Conservation (phyloP, 805 yeast species). For the Suhomyces kilbournensis region DNA sequence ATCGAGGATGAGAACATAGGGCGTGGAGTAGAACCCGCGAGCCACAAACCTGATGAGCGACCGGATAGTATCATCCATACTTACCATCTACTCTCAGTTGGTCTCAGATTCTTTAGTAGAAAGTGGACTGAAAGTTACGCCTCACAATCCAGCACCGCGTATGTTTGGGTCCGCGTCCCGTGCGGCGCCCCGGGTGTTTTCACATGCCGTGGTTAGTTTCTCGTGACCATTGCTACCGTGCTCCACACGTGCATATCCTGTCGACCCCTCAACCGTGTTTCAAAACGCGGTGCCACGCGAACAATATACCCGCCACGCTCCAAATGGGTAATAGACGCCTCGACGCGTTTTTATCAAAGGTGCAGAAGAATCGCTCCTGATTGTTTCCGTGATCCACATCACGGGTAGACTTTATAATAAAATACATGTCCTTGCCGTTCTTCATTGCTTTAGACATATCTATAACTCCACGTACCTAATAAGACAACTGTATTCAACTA, state of each 20-base stretch:
- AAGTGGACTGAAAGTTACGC: not conserved
- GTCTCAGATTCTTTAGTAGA: not conserved
- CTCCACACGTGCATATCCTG: not conserved
- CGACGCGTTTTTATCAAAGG: conserved; percentile 3
- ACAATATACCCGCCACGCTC: not conserved
- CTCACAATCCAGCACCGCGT: not conserved
- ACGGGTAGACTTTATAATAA: conserved; percentile 3
- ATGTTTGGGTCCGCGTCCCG: not conserved
- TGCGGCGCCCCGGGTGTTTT: not conserved
- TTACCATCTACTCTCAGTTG: not conserved
- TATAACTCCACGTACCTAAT: not conserved
- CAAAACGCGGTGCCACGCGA: conserved; percentile 6
- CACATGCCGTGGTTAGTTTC: not conserved
- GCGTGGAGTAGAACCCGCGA: conserved; percentile 82
- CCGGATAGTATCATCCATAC: conserved; percentile 44
- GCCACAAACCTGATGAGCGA: conserved; percentile 72
- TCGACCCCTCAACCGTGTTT: conserved; percentile 5
- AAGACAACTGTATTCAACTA: too few species aligned
- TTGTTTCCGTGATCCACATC: conserved; percentile 3
- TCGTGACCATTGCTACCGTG: conserved; percentile 1
- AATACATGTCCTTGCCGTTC: not conserved
- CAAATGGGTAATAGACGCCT: not conserved
- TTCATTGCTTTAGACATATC: not conserved
- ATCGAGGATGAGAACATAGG: conserved; percentile 81
- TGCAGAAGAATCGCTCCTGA: conserved; percentile 1